These are phyloP conservation scores for Candida loeiensis DNA, from an alignment of 805 yeast species.

Conservation along the genomic window DNA sequence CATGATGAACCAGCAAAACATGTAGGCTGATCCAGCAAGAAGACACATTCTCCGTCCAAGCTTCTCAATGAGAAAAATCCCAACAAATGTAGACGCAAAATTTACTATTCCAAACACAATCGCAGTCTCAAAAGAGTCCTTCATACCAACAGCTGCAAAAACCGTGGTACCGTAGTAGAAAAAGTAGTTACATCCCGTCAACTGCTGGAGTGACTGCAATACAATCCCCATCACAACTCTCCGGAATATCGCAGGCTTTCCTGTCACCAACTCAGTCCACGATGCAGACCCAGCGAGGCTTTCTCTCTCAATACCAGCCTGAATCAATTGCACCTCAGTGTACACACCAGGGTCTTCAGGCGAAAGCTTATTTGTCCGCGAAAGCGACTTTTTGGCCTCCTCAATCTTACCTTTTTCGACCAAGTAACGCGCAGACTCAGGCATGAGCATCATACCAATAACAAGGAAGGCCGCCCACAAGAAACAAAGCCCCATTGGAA, in stretches of 20 bases:
- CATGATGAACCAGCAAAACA: slow-evolving; percentile 26
- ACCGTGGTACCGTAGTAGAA: slow-evolving; percentile 65
- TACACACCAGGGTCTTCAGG: slow-evolving; percentile 24
- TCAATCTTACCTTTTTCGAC: slow-evolving; percentile 22
- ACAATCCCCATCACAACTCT: slow-evolving; percentile 24
- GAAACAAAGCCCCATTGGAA: slow-evolving; percentile 28
- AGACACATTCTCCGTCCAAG: slow-evolving; percentile 54
- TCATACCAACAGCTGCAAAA: slow-evolving; percentile 55
- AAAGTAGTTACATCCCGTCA: slow-evolving; percentile 63
- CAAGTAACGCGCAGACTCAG: slow-evolving; percentile 27
- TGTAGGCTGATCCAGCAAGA: slow-evolving; percentile 42
- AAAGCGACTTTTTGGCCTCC: slow-evolving; percentile 25
- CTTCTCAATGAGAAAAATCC: slow-evolving; percentile 50
- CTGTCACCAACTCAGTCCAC: slow-evolving; percentile 25
- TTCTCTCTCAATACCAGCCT: slow-evolving; percentile 29
- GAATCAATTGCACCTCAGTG: slow-evolving; percentile 24
- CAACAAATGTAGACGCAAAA: slow-evolving; percentile 51
- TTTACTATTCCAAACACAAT: slow-evolving; percentile 55
- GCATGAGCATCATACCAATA: slow-evolving; percentile 25
- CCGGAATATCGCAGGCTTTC: slow-evolving; percentile 26
- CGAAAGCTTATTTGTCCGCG: slow-evolving; percentile 22
- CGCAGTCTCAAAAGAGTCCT: slow-evolving; percentile 58
- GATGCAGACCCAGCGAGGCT: slow-evolving; percentile 25
- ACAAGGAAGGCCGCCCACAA: slow-evolving; percentile 26
- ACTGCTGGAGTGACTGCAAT: slow-evolving; percentile 49